Percentiles rank a stretch among this genome's conserved stretches.
phyloP scores from a whole-genome alignment of 805 yeast genomes.

The Kuraishia hungarica region DNA sequence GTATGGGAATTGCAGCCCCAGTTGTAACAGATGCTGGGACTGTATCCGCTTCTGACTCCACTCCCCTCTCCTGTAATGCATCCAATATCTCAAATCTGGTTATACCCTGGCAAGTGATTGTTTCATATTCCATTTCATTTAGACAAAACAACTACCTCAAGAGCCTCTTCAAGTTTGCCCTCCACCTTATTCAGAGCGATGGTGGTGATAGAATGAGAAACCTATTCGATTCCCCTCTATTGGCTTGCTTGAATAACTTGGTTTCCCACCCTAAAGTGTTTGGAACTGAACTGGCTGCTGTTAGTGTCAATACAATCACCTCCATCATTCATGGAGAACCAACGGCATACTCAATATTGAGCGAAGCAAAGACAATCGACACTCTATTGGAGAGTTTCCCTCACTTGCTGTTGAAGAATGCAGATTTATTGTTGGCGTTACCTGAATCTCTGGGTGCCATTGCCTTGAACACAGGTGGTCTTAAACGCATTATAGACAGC shows the following conservation, averaged over 20 bases:
- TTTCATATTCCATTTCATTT: conserved; percentile 43
- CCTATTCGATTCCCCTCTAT: conserved; percentile 76
- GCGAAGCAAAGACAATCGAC: conserved; percentile 69
- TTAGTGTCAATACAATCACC: conserved; percentile 55
- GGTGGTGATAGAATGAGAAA: conserved; percentile 81
- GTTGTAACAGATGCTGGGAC: no score
- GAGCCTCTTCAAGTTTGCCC: conserved; percentile 53
- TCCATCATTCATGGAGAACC: conserved; percentile 84
- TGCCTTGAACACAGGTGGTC: conserved; percentile 67
- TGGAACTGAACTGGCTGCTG: conserved; percentile 57
- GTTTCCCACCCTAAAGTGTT: conserved; percentile 48
- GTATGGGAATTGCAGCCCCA: background rate
- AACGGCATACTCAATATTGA: conserved; percentile 72
- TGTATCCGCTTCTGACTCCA: no score
- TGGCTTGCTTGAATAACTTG: conserved; percentile 51
- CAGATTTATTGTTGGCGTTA: conserved; percentile 49
- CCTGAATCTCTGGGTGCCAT: conserved; percentile 80
- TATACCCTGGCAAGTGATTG: conserved; percentile 35
- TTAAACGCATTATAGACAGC: conserved; percentile 40
- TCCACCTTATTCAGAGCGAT: conserved; percentile 59
- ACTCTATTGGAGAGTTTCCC: conserved; percentile 51
- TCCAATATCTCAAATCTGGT: no score
- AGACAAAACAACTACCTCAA: conserved; percentile 54
- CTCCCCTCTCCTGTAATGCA: no score
- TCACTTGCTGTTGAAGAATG: conserved; percentile 45